phyloP scores from a whole-genome alignment of 1,284 basidiomycete species.

The Ceratobasidium sp. region DNA sequence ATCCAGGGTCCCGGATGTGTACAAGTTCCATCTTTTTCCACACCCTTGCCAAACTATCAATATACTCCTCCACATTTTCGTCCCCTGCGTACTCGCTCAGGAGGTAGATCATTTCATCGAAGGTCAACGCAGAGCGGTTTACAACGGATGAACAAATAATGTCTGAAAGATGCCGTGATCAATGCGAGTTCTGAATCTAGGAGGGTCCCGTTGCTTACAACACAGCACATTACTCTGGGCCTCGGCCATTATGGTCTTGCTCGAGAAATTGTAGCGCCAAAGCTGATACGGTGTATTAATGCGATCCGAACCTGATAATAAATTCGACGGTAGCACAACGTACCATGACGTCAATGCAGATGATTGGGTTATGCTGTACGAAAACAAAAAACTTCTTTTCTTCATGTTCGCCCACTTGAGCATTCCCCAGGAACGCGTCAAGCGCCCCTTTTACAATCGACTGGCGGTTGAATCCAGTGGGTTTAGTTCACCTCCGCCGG shows the following conservation, averaged over 20 bases:
- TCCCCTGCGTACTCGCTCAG: conserved; percentile 44
- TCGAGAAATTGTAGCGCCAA: conserved; percentile 47
- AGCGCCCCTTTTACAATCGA: conserved; percentile 11
- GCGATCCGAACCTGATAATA: background rate
- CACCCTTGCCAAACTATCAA: conserved; percentile 22
- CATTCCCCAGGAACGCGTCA: conserved; percentile 39
- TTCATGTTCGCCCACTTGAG: conserved; percentile 42
- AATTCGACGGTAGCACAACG: background rate
- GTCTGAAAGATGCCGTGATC: conserved; percentile 7
- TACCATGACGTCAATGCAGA: conserved; percentile 46
- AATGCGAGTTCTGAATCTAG: background rate
- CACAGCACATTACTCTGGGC: conserved; percentile 41
- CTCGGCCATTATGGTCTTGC: conserved; percentile 29
- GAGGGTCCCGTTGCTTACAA: conserved; percentile 18
- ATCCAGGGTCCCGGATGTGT: no score
- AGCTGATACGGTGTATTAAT: conserved; percentile 13
- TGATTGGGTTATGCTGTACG: conserved; percentile 46
- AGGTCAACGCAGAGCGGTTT: conserved; percentile 34
- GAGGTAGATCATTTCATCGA: conserved; percentile 45
- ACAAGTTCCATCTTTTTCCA: conserved; percentile 37
- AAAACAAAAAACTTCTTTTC: conserved; percentile 47
- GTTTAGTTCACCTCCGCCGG: background rate
- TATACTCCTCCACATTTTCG: conserved; percentile 25
- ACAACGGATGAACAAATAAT: conserved; percentile 46
- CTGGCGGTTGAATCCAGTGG: conserved; percentile 14